These are phyloP conservation scores for Trametes punicea DNA, from an alignment of 768 basidiomycete species.

Conservation along the genomic window DNA sequence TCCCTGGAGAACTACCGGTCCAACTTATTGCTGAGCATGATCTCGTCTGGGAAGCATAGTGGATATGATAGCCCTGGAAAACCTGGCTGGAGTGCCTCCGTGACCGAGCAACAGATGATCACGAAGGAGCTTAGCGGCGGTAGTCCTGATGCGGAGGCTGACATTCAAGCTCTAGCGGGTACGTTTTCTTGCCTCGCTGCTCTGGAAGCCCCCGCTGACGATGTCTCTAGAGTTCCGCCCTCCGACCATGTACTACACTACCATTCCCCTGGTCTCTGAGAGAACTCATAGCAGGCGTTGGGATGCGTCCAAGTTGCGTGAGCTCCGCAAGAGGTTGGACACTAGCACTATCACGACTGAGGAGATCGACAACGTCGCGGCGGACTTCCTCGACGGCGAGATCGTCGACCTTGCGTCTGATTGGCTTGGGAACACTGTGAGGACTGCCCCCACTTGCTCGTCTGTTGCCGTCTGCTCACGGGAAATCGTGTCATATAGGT, in stretches of 20 bases:
- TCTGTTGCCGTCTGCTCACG: background rate
- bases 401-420: slow-evolving; percentile 94
- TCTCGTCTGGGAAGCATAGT: slow-evolving; percentile 69
- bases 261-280: slow-evolving; percentile 88
- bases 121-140: slow-evolving; percentile 88
- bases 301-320: slow-evolving; percentile 92
- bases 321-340: slow-evolving; percentile 91
- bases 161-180: slow-evolving; percentile 87
- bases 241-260: slow-evolving; percentile 94
- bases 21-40: slow-evolving; percentile 86
- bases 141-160: slow-evolving; percentile 71
- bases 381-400: slow-evolving; percentile 90
- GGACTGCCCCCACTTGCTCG: slow-evolving; percentile 20
- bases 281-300: slow-evolving; percentile 81
- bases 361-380: slow-evolving; percentile 88
- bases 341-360: slow-evolving; percentile 78
- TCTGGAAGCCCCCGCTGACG: background rate
- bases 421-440: slow-evolving; percentile 95
- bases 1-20: slow-evolving; percentile 93
- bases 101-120: slow-evolving; percentile 96
- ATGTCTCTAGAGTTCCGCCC: slow-evolving; percentile 73
- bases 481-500: slow-evolving; percentile 45
- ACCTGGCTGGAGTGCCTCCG: slow-evolving; percentile 63
- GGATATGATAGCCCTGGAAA: slow-evolving; percentile 56
- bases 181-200: slow-evolving; percentile 24